Percentiles rank a stretch among this genome's conserved stretches.
Conservation (phyloP, 2,329 filamentous ascomycete genomes). For the Phaeosphaeria sp. region DNA sequence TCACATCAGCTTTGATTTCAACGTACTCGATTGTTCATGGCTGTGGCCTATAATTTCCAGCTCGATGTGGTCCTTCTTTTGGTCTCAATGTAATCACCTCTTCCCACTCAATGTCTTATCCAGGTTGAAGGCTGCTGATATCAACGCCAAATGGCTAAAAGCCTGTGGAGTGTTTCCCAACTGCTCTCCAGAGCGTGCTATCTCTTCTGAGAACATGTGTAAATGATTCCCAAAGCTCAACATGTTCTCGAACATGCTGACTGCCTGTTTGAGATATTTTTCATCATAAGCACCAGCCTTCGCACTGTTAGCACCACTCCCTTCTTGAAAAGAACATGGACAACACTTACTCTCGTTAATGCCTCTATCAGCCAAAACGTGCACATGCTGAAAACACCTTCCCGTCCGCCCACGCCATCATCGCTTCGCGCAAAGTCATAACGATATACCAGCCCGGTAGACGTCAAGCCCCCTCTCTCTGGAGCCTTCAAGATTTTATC, state of each 20-base stretch:
- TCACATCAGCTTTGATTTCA: too few relatives aligned
- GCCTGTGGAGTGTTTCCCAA: conserved; percentile 81
- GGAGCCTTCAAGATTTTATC: conserved; percentile 74
- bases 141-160: conserved; percentile 76
- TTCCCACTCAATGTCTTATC: conserved; percentile 55
- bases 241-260: conserved; percentile 80
- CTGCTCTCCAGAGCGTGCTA: conserved; percentile 75
- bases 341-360: conserved; percentile 67
- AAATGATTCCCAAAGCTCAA: conserved; percentile 78
- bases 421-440: conserved; percentile 73
- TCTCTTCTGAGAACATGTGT: conserved; percentile 81
- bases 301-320: conserved; percentile 7
- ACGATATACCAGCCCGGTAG: conserved; percentile 75
- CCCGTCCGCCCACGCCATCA: conserved; percentile 75
- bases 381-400: conserved; percentile 75
- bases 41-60: too few relatives aligned
- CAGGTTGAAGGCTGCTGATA: conserved; percentile 79
- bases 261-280: conserved; percentile 65
- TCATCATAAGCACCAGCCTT: conserved; percentile 60
- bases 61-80: too few relatives aligned
- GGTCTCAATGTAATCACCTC: background rate
- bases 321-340: background rate
- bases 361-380: conserved; percentile 85
- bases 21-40: too few relatives aligned
- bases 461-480: conserved; percentile 77